Conservation (phyloP, 345 rosid species). For the Acer yangbiense region DNA sequence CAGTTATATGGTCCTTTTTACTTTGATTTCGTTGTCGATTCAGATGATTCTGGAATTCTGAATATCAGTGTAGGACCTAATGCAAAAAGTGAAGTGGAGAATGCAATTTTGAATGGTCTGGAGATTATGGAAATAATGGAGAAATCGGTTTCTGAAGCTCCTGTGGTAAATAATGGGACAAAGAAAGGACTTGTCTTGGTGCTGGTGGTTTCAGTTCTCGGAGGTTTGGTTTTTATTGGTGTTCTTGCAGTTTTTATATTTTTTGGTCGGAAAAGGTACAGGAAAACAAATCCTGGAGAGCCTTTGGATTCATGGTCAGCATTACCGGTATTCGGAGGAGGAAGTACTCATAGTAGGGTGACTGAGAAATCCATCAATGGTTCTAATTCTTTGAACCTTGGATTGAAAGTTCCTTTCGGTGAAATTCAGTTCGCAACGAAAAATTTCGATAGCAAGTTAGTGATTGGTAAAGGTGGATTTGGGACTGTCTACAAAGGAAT, state of each 20-base stretch:
- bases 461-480: conserved; percentile 52
- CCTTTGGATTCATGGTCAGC: conserved; percentile 30
- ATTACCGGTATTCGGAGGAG: conserved; percentile 11
- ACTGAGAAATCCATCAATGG: conserved; percentile 19
- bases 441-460: conserved; percentile 36
- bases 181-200: conserved; percentile 11
- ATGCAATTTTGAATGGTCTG: conserved; percentile 53
- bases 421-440: conserved; percentile 51
- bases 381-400: conserved; percentile 36
- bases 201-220: conserved; percentile 32
- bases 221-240: conserved; percentile 28
- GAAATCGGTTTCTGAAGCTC: conserved; percentile 1
- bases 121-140: conserved; percentile 52
- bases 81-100: fast-evolving
- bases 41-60: conserved; percentile 45
- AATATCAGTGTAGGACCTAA: conserved; percentile 36
- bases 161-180: not conserved
- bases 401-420: conserved; percentile 36
- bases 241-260: conserved; percentile 26
- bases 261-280: conserved; percentile 22
- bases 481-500: conserved; percentile 47
- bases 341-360: conserved; percentile 28
- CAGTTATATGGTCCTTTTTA: conserved; percentile 36
- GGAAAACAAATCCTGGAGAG: conserved; percentile 31
- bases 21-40: conserved; percentile 40